Evolutionary conservation across 345 rosid species (phyloP).

Genomic region (Gynandropsis gynandra): DNA sequence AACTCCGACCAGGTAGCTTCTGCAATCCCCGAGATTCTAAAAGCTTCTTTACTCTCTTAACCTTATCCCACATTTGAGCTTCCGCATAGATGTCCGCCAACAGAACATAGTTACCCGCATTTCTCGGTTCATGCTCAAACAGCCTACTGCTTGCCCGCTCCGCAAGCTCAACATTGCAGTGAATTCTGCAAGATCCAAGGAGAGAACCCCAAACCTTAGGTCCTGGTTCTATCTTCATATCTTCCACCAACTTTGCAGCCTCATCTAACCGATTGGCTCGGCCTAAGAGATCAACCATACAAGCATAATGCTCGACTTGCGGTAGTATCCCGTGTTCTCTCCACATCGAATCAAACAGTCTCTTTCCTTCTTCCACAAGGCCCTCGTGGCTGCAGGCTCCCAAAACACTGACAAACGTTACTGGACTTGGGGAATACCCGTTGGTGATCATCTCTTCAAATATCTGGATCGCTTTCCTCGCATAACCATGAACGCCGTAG

Average conservation of each 20-base stretch:
- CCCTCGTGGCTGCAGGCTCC: slow-evolving; percentile 97
- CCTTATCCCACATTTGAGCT: slow-evolving; percentile 73
- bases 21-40: slow-evolving; percentile 46
- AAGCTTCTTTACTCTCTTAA: slow-evolving; percentile 60
- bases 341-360: slow-evolving; percentile 52
- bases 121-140: slow-evolving; percentile 63
- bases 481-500: slow-evolving; percentile 79
- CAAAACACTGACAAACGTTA: slow-evolving; percentile 63
- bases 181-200: slow-evolving; percentile 84
- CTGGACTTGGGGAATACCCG: slow-evolving; percentile 53
- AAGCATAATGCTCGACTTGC: slow-evolving; percentile 80
- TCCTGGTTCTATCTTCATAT: slow-evolving; percentile 65
- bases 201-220: slow-evolving; percentile 90
- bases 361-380: slow-evolving; percentile 73
- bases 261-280: slow-evolving; percentile 79
- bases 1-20: slow-evolving; percentile 74
- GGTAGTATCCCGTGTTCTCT: slow-evolving; percentile 53
- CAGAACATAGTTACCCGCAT: slow-evolving; percentile 74
- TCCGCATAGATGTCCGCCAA: slow-evolving; percentile 71
- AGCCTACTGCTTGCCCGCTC: slow-evolving; percentile 67
- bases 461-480: slow-evolving; percentile 54
- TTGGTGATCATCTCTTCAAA: slow-evolving; percentile 57
- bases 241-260: slow-evolving; percentile 61
- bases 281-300: slow-evolving; percentile 95
- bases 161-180: slow-evolving; percentile 72